Evolutionary conservation across 1,139 yeast species (phyloP).

Genomic region (Saccharomyces hybrid): DNA sequence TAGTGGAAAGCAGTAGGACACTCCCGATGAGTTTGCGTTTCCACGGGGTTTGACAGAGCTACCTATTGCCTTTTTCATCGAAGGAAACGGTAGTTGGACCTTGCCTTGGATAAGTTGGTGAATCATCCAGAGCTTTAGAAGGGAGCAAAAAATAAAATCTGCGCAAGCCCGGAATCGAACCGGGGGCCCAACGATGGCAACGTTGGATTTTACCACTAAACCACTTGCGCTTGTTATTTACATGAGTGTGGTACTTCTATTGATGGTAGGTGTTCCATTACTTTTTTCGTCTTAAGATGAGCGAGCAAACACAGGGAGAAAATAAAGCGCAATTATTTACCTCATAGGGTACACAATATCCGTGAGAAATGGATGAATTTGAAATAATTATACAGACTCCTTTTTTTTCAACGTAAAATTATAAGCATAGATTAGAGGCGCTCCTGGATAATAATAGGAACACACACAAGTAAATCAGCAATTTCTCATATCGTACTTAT

Average conservation of each 20-base stretch:
- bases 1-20: neutral
- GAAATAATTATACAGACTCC: too few species aligned
- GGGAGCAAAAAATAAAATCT: neutral
- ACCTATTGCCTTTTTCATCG: neutral
- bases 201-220: constrained; percentile 1
- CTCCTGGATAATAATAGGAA: too few species aligned
- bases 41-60: neutral
- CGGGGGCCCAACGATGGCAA: constrained; percentile 5
- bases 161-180: constrained; percentile 11
- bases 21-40: neutral
- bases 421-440: too few species aligned
- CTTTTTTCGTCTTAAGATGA: too few species aligned
- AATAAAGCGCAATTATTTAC: too few species aligned
- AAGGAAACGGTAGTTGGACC: neutral
- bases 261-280: too few species aligned
- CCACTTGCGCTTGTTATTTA: neutral
- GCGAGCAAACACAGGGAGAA: neutral
- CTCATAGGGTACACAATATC: too few species aligned
- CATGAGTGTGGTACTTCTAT: neutral
- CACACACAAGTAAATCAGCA: too few species aligned
- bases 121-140: neutral
- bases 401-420: too few species aligned
- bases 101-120: neutral
- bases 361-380: too few species aligned
- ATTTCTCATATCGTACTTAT: too few species aligned